A percentile compares a stretch with the other conserved stretches of the same genome.
These are phyloP conservation scores for Amanita phalloides DNA, from an alignment of 768 basidiomycete species.

Conservation along the genomic window DNA sequence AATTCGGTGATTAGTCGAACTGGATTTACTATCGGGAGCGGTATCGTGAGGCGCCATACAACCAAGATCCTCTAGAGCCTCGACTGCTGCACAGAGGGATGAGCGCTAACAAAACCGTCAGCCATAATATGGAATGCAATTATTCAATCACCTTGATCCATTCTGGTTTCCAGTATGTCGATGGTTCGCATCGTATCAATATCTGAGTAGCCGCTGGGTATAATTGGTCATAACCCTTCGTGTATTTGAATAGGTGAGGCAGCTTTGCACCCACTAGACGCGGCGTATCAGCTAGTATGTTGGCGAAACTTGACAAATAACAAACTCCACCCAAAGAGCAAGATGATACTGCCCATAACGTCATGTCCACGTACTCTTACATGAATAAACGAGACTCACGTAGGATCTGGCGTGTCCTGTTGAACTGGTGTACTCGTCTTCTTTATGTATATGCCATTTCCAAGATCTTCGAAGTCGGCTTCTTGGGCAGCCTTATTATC, in stretches of 20 bases:
- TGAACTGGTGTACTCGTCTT: slow-evolving; percentile 1
- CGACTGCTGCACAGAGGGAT: slow-evolving; percentile 23
- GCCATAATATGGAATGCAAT: neutral
- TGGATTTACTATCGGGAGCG: slow-evolving; percentile 3
- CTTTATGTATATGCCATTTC: slow-evolving; percentile 15
- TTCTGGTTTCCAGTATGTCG: slow-evolving; percentile 24
- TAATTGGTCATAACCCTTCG: slow-evolving; percentile 24
- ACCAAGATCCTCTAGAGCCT: slow-evolving; percentile 24
- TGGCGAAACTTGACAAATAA: slow-evolving; percentile 1
- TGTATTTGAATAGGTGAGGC: slow-evolving; percentile 36
- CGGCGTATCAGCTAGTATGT: neutral
- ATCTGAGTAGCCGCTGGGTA: slow-evolving; percentile 34
- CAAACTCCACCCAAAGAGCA: slow-evolving; percentile 39
- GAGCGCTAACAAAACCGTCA: slow-evolving; percentile 14
- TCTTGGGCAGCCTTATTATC: neutral
- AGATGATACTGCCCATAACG: slow-evolving; percentile 21
- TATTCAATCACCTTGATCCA: slow-evolving; percentile 15
- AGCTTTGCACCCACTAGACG: slow-evolving; percentile 33
- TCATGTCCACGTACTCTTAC: neutral
- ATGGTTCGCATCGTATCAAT: slow-evolving; percentile 24
- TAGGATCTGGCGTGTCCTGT: slow-evolving; percentile 6
- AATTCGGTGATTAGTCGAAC: slow-evolving; percentile 18
- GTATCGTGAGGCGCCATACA: slow-evolving; percentile 15
- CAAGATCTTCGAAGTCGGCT: slow-evolving; percentile 7
- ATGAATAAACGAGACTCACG: slow-evolving; percentile 7